Percentiles rank a stretch among this genome's conserved stretches.
Conservation (phyloP, 805 yeast species). For the Saccharomycopsis guyanensis region DNA sequence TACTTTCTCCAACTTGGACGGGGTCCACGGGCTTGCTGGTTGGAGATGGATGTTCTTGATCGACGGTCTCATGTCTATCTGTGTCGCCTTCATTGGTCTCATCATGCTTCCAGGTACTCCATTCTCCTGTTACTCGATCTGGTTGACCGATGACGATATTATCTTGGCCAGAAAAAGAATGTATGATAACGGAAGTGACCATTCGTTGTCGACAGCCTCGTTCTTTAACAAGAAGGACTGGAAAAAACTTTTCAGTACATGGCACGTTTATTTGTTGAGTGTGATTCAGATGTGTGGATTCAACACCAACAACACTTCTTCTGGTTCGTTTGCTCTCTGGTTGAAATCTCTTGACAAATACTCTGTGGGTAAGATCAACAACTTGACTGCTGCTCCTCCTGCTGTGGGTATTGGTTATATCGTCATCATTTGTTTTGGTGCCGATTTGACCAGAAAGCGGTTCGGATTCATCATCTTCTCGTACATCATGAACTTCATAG, state of each 20-base stretch:
- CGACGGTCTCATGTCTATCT: constrained; percentile 37
- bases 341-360: constrained; percentile 41
- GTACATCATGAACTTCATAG: constrained; percentile 44
- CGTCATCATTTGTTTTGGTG: constrained; percentile 38
- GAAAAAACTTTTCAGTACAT: constrained; percentile 43
- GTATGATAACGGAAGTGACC: constrained; percentile 26
- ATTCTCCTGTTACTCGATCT: constrained; percentile 45
- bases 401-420: constrained; percentile 49
- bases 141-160: constrained; percentile 52
- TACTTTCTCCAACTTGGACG: constrained; percentile 39
- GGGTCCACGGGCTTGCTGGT: constrained; percentile 45
- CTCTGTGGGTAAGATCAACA: constrained; percentile 38
- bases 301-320: constrained; percentile 51
- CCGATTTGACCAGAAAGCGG: constrained; percentile 42
- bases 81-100: constrained; percentile 22
- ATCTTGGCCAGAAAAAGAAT: constrained; percentile 42
- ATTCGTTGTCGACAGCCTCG: constrained; percentile 25
- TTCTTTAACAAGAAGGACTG: constrained; percentile 37
- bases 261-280: constrained; percentile 50
- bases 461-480: constrained; percentile 49
- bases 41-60: constrained; percentile 74
- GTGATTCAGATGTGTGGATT: constrained; percentile 52
- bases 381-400: constrained; percentile 48
- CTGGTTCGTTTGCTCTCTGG: constrained; percentile 59
- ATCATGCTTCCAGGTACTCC: constrained; percentile 58